phyloP scores from a whole-genome alignment of 2,329 filamentous ascomycete genomes.

The Acephala macrosclerotiorum region DNA sequence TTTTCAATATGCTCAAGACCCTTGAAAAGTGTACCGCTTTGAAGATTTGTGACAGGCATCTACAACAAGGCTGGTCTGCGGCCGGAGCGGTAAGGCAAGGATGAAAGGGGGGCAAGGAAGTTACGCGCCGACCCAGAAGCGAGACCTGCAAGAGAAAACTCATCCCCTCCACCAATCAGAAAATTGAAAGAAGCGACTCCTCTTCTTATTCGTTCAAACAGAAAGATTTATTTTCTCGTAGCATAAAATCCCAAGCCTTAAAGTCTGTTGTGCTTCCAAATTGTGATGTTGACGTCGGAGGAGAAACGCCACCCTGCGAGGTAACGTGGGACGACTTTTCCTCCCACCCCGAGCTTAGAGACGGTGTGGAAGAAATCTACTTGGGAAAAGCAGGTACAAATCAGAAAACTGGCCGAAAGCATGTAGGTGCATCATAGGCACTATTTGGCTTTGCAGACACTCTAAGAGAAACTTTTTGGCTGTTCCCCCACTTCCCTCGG shows the following conservation, averaged over 20 bases:
- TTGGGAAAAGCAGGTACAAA: constrained; percentile 33
- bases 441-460: constrained; percentile 13
- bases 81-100: constrained; percentile 2
- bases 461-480: constrained; percentile 2
- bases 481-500: constrained; percentile 1
- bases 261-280: constrained; percentile 7
- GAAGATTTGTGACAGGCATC: constrained; percentile 4
- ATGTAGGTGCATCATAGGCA: constrained; percentile 16
- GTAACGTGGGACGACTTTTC: constrained; percentile 34
- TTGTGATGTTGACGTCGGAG: constrained; percentile 7
- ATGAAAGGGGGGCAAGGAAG: too few species aligned
- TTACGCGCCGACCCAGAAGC: too few species aligned
- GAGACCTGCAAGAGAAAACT: not conserved
- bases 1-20: not conserved
- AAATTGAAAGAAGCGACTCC: not conserved
- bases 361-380: constrained; percentile 19
- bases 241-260: not conserved
- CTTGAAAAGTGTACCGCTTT: not conserved
- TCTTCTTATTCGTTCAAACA: too few species aligned
- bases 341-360: constrained; percentile 23
- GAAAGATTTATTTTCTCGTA: not conserved
- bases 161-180: not conserved
- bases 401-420: constrained; percentile 4
- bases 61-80: not conserved
- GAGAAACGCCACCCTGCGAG: constrained; percentile 25